A percentile compares a stretch with the other conserved stretches of the same genome.
phyloP scores from a whole-genome alignment of 2,329 filamentous ascomycete species.

The Neonectria neomacrospora region DNA sequence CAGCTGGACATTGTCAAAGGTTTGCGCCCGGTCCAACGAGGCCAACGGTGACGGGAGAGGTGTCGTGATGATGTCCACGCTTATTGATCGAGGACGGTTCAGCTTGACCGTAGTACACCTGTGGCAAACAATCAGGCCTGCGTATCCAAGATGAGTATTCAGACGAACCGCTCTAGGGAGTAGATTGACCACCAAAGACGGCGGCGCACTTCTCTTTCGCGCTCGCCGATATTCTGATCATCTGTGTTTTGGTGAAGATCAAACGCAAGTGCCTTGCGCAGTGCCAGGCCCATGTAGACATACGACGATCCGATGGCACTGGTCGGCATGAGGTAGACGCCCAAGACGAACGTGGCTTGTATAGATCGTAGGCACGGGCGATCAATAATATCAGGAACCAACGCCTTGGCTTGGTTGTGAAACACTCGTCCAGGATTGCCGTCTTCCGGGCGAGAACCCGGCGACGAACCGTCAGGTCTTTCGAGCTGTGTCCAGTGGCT shows the following conservation, averaged over 20 bases:
- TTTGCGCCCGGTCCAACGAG: conserved; percentile 39
- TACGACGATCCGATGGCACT: conserved; percentile 50
- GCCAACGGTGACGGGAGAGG: conserved; percentile 33
- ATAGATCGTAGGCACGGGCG: conserved; percentile 46
- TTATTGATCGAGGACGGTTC: conserved; percentile 41
- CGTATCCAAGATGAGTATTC: accelerated
- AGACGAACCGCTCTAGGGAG: conserved; percentile 43
- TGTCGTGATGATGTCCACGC: conserved; percentile 36
- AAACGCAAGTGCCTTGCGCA: conserved; percentile 45
- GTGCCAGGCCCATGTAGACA: conserved; percentile 46
- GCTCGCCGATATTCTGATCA: conserved; percentile 34
- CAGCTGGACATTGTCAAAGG: conserved; percentile 48
- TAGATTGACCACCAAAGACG: conserved; percentile 48
- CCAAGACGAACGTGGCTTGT: conserved; percentile 48
- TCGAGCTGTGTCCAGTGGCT: conserved; percentile 50
- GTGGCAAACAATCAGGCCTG: neutral
- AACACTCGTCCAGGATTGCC: conserved; percentile 47
- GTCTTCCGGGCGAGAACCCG: conserved; percentile 9
- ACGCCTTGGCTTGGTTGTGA: conserved; percentile 42
- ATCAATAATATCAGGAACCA: conserved; percentile 51
- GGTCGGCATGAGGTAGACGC: conserved; percentile 50
- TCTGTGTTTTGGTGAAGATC: conserved; percentile 44
- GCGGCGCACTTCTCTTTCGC: conserved; percentile 38
- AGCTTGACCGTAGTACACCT: conserved; percentile 43
- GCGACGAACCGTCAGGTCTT: conserved; percentile 31